phyloP scores from a whole-genome alignment of 169 alveolate genomes.

The Plasmodium cynomolgi region DNA sequence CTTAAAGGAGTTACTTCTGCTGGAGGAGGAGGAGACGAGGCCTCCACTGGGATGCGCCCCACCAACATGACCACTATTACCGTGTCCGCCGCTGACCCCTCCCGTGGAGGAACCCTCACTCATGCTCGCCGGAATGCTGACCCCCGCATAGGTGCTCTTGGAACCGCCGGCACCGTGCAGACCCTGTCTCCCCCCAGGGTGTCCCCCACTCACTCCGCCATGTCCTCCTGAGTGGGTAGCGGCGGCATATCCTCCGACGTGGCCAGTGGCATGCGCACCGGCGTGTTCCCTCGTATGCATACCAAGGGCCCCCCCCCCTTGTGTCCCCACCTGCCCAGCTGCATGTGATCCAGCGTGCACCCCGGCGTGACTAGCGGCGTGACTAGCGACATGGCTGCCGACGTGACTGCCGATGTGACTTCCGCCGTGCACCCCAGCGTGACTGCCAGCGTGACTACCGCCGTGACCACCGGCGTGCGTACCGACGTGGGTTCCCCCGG shows the following conservation, averaged over 20 bases:
- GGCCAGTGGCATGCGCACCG: not conserved
- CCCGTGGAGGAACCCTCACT: not conserved
- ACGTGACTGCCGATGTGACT: no score
- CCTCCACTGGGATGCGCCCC: not conserved
- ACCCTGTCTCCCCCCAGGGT: not conserved
- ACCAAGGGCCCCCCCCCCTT: not conserved
- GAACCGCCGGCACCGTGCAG: not conserved
- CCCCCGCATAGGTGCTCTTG: not conserved
- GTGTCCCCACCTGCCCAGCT: not conserved
- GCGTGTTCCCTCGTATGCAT: not conserved
- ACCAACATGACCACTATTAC: not conserved
- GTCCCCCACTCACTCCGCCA: not conserved
- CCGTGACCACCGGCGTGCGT: not conserved
- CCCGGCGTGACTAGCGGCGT: not conserved
- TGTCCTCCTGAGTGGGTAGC: not conserved
- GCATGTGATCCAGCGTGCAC: not conserved
- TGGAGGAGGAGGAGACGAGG: not conserved
- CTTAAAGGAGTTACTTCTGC: conserved; percentile 8
- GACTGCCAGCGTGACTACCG: not conserved
- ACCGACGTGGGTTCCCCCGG: no score
- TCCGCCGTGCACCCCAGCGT: no score
- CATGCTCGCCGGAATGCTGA: not conserved
- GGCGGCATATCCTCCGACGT: not conserved
- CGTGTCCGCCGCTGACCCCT: not conserved
- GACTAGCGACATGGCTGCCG: not conserved